These are phyloP conservation scores for Lactifluus echinatus DNA, from an alignment of 768 basidiomycete species.

Conservation along the genomic window DNA sequence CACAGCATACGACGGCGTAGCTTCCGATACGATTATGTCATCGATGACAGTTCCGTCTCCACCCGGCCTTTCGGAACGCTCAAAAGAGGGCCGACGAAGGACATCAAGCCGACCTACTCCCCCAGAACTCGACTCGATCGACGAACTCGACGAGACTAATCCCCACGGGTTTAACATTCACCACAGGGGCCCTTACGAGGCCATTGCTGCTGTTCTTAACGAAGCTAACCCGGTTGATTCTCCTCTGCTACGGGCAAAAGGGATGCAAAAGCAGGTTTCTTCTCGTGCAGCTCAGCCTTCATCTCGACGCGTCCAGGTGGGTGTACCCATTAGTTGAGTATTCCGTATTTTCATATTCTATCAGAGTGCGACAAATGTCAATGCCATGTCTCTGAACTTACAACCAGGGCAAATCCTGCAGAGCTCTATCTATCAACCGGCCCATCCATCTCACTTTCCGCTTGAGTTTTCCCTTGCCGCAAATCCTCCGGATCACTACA, in stretches of 20 bases:
- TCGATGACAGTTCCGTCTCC: conserved; percentile 3
- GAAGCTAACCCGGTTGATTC: conserved; percentile 11
- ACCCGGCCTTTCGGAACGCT: conserved; percentile 9
- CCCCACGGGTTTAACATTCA: conserved; percentile 57
- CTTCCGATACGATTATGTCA: conserved; percentile 1
- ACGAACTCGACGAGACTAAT: conserved; percentile 70
- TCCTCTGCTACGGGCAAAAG: conserved; percentile 3
- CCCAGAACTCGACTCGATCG: conserved; percentile 53
- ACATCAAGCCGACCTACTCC: conserved; percentile 24
- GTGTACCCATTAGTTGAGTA: not conserved
- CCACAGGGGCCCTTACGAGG: conserved; percentile 72
- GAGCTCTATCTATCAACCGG: conserved; percentile 17
- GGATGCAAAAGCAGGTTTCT: conserved; percentile 11
- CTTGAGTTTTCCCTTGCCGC: conserved; percentile 4
- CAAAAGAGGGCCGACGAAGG: conserved; percentile 23
- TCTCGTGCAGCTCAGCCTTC: not conserved
- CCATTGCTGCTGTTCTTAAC: conserved; percentile 28
- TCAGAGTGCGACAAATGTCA: conserved; percentile 13
- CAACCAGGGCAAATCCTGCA: conserved; percentile 29
- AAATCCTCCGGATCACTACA: conserved; percentile 7
- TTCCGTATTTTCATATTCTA: conserved; percentile 1
- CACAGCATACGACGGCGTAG: not conserved
- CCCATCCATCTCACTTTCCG: conserved; percentile 10
- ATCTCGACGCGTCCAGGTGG: not conserved
- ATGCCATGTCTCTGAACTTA: conserved; percentile 24